Evolutionary conservation across 208 protist species (phyloP).

Genomic region (Leptomonas pyrrhocoris): DNA sequence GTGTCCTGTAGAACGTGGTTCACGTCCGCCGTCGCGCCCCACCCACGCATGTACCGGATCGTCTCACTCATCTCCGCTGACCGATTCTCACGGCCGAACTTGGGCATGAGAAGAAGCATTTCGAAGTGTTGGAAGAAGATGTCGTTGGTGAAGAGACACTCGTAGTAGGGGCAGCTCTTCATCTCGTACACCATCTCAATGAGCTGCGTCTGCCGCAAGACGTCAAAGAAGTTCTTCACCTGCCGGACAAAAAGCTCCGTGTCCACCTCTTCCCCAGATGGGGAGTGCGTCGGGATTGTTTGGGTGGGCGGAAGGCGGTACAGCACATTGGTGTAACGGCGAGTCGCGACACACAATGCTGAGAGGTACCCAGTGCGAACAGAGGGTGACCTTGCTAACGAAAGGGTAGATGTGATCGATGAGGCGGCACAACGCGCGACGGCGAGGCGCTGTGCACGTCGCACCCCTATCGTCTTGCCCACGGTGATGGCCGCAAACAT

Average conservation of each 20-base stretch:
- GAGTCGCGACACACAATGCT: conserved; percentile 16
- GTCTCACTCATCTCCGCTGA: conserved; percentile 85
- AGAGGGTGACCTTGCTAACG: background rate
- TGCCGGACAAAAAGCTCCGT: conserved; percentile 72
- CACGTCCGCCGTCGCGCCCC: conserved; percentile 71
- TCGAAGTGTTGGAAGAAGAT: conserved; percentile 83
- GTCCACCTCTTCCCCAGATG: conserved; percentile 76
- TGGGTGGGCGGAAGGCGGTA: conserved; percentile 71
- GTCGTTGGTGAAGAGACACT: conserved; percentile 77
- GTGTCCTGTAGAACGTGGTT: conserved; percentile 82
- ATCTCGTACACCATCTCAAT: conserved; percentile 84
- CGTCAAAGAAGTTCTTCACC: conserved; percentile 62
- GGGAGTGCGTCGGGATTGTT: conserved; percentile 73
- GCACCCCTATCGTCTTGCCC: background rate
- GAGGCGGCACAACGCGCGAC: background rate
- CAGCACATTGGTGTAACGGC: conserved; percentile 79
- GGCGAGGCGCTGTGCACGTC: conserved; percentile 1
- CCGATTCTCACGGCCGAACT: conserved; percentile 80
- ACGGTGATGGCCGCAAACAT: conserved; percentile 3
- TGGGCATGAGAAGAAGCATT: conserved; percentile 87
- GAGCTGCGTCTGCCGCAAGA: conserved; percentile 70
- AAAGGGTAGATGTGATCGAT: conserved; percentile 1
- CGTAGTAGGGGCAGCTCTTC: conserved; percentile 82
- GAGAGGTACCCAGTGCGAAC: background rate
- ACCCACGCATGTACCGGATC: conserved; percentile 85